Base-by-base conservation (phyloP, 768 basidiomycete genomes). In the Cystobasidiopsis lactophilus region DNA sequence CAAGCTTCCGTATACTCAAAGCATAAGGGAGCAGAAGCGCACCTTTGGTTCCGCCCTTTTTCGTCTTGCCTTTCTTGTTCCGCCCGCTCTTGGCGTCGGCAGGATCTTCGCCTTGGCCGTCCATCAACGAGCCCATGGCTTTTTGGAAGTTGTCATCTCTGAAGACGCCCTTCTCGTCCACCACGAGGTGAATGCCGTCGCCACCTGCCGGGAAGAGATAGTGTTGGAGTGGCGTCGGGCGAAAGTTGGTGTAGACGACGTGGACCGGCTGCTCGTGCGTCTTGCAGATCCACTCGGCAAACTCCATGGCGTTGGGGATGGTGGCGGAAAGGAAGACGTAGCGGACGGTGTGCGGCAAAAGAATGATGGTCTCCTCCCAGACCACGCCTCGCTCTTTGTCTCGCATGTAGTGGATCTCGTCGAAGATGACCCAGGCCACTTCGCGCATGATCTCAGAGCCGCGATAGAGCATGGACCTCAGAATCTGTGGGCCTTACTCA, bases 361-460 rank as follows among this genome's bases (percentile, higher is more conserved):
- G 77, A 60, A 96, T 96, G 64, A 96, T 93, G 1, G 88, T 89
- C 66, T 93, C 89, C 68, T 98, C 91, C 93, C 93, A 96, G 26
- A 98, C 93, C 19, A 98, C 93, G 59, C 93, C 93, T 59, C 93
- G 83, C 65, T 98, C 93, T 63, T 86, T 86, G 71, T 96, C 93
- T 56, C 93, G 80, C 93, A 96, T 98, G 69, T 96, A 98, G 65
- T 98, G 93, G 56, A 98, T 93, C 69, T 98, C 93, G 65, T 98
- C 93, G 66, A 96, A 98, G 58, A 98, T 77, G 52, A 96, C 91
- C 93, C 93, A 98, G 1, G 89, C 88, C n/a, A 98, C 91, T 71
- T 98, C 93, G 52, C 93, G 83, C 82, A 96, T 89, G 59, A 98
- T 81, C 70, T 98, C 93, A 3, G 88, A 95, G 37, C 93, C 93